Conservation (phyloP, 2,329 filamentous ascomycete genomes). For the Exophiala sp. region DNA sequence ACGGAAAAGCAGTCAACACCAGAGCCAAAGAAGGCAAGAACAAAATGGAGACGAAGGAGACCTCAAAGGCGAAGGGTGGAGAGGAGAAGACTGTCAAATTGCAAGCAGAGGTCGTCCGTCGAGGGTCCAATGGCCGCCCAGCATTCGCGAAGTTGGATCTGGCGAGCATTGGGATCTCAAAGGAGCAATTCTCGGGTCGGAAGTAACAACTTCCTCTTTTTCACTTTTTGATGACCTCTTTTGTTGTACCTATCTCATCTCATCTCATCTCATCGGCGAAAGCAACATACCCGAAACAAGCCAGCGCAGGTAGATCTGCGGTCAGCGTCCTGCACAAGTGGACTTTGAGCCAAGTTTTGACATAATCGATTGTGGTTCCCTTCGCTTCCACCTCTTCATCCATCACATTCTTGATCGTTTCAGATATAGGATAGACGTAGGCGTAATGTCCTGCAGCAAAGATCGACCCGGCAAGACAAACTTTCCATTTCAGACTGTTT, state of each 20-base stretch:
- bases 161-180: slow-evolving; percentile 14
- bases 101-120: slow-evolving; percentile 9
- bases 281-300: slow-evolving; percentile 11
- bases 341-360: slow-evolving; percentile 15
- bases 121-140: slow-evolving; percentile 4
- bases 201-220: neutral
- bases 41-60: neutral
- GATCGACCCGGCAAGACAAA: slow-evolving; percentile 10
- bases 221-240: no score
- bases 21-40: neutral
- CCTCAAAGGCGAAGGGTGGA: neutral
- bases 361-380: slow-evolving; percentile 10
- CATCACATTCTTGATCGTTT: slow-evolving; percentile 7
- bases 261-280: slow-evolving; percentile 6
- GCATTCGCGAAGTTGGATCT: slow-evolving; percentile 17
- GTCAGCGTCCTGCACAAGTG: slow-evolving; percentile 13
- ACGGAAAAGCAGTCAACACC: no score
- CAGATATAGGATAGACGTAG: slow-evolving; percentile 6
- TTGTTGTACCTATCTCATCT: no score
- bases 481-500: slow-evolving; percentile 9
- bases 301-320: slow-evolving; percentile 15
- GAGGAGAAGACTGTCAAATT: slow-evolving; percentile 4
- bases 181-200: slow-evolving; percentile 4
- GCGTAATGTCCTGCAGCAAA: slow-evolving; percentile 16
- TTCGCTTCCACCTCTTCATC: slow-evolving; percentile 21